Evolutionary conservation across 2,329 filamentous ascomycete genomes (phyloP).

Genomic region (Neocucurbitaria cava): DNA sequence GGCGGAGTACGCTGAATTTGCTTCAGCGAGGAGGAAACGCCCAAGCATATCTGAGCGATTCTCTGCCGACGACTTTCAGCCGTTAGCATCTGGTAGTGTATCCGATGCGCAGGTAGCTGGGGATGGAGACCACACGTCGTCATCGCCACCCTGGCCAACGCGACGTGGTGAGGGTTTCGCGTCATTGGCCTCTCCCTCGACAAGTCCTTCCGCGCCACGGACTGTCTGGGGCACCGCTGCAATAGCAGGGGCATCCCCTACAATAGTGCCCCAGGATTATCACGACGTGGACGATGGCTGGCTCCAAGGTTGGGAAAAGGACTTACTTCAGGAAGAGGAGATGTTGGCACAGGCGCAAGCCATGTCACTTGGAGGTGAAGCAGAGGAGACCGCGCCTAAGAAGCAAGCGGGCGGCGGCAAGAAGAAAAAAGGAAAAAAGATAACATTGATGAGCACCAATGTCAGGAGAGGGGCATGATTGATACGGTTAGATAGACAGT

Average conservation of each 20-base stretch:
- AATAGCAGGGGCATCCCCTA: slow-evolving; percentile 65
- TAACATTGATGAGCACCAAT: slow-evolving; percentile 72
- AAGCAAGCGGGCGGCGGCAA: slow-evolving; percentile 56
- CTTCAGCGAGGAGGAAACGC: slow-evolving; percentile 68
- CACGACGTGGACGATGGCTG: slow-evolving; percentile 75
- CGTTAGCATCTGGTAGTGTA: slow-evolving; percentile 38
- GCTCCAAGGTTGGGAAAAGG: slow-evolving; percentile 82
- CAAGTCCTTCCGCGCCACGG: slow-evolving; percentile 75
- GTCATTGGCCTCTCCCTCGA: slow-evolving; percentile 77
- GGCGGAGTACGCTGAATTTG: slow-evolving; percentile 74
- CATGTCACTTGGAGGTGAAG: slow-evolving; percentile 43
- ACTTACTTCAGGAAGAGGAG: slow-evolving; percentile 68
- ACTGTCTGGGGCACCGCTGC: slow-evolving; percentile 94
- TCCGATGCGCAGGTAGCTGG: slow-evolving; percentile 30
- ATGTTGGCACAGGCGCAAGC: slow-evolving; percentile 59
- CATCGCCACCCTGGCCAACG: slow-evolving; percentile 58
- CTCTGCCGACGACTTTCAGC: slow-evolving; percentile 57
- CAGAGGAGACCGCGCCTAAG: slow-evolving; percentile 33
- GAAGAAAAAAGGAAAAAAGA: slow-evolving; percentile 72
- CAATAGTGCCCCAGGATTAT: slow-evolving; percentile 53
- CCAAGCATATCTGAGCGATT: slow-evolving; percentile 62
- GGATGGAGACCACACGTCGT: slow-evolving; percentile 47
- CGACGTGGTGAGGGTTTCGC: slow-evolving; percentile 66
- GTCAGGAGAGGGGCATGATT: slow-evolving; percentile 61
- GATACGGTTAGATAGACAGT: slow-evolving; percentile 14